Conservation (phyloP, 495 filamentous ascomycete genomes). For the Aspergillus sclerotioniger region DNA sequence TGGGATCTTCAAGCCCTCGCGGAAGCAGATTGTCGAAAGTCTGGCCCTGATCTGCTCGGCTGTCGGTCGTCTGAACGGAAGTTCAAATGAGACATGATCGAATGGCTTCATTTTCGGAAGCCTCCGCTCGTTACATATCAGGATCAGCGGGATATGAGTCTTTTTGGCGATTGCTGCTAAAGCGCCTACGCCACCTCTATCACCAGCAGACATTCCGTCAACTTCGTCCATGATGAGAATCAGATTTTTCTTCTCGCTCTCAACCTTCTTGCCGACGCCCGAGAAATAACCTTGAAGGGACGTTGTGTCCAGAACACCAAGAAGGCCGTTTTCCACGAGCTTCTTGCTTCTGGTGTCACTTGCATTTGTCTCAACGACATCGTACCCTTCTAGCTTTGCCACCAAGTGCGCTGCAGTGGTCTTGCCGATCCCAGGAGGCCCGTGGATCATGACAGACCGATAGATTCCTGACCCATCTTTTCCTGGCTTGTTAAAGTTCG, state of each 20-base stretch:
- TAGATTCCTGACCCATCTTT: conserved; percentile 75
- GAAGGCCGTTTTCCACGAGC: conserved; percentile 81
- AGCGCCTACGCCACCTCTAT: conserved; percentile 93
- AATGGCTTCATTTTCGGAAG: conserved; percentile 98
- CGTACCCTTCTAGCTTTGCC: conserved; percentile 88
- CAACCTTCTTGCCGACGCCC: conserved; percentile 75
- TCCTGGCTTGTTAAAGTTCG: conserved; percentile 72
- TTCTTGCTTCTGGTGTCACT: conserved; percentile 98
- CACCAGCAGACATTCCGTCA: conserved; percentile 97
- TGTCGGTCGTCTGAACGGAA: conserved; percentile 86
- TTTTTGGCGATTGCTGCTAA: conserved; percentile 92
- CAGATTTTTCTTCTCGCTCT: conserved; percentile 81
- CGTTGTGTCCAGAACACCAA: conserved; percentile 87
- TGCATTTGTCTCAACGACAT: conserved; percentile 91
- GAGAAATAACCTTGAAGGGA: conserved; percentile 91
- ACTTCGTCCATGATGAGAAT: conserved; percentile 99
- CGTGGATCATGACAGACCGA: conserved; percentile 87
- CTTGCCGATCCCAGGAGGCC: conserved; percentile 95
- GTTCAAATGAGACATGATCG: conserved; percentile 74
- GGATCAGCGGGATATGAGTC: conserved; percentile 88
- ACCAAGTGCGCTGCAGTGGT: conserved; percentile 95
- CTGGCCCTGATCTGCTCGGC: conserved; percentile 83
- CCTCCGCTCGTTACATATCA: conserved; percentile 95
- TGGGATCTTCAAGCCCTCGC: conserved; percentile 85
- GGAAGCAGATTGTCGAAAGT: conserved; percentile 89